Base-by-base conservation (phyloP, 2,329 filamentous ascomycete genomes). In the Stromatinia cepivora region DNA sequence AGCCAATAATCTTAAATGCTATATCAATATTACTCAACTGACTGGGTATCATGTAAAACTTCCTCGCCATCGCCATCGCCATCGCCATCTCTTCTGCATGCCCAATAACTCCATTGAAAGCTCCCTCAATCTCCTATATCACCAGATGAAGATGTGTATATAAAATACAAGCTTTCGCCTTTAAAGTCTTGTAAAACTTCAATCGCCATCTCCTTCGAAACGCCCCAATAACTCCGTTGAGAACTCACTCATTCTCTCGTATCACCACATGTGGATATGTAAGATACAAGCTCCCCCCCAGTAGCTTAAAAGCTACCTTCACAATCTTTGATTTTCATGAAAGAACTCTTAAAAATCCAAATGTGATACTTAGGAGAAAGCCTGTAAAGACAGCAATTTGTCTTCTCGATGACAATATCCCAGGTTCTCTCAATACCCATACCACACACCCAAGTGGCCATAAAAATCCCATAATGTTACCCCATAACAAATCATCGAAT, bases 381-480 rank as follows among this genome's bases (percentile, higher is more conserved):
- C 95, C 95, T 57, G 93, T 90, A 65, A 92, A 88, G 22, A 98
- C 92, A 74, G 94, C 94, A 75, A 97, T 87, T 78, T 93, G 90
- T 83, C 93, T 91, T 76, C 94, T 85, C 77, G 91, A 88, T 71
- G 89, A 91, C 88, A 93, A 97, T 70, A 98, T 89, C 0, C 92
- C 93, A 70, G 95, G 92, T 79, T 97, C 92, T 70, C 94, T 85
- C 73, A 94, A 86, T 63, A 96, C 82, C 93, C 94, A 97, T 66
- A 90, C 88, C 69, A 94, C 82, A 76, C 92, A 93, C 0, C 92
- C 94, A 13, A 98, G 80, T 5, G 95, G 95, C 88, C 94, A 98
- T 79, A 99, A 91, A 83, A 98, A 99, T 0, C 95, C 95, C 76
- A 95, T 92, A 70, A 96, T 82, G 79, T 95, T 92, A 6, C 94